Evolutionary conservation across 768 basidiomycete genomes (phyloP).

Genomic region (Arthromyces matolae): DNA sequence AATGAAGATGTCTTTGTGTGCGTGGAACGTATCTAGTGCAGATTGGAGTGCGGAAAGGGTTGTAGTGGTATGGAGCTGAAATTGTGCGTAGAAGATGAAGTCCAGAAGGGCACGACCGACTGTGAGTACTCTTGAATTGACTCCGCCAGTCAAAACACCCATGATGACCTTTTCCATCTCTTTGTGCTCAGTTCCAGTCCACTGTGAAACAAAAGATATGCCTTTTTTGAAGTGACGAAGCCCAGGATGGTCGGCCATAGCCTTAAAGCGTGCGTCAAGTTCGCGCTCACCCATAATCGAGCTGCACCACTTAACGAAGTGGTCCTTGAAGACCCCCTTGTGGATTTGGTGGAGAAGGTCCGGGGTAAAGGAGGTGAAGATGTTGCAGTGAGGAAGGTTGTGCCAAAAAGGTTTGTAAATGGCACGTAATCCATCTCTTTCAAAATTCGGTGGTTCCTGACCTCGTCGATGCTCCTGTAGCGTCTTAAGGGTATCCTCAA

Average conservation of each 20-base stretch:
- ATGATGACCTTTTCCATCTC: constrained; percentile 21
- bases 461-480: not conserved
- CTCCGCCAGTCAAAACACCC: constrained; percentile 22
- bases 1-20: constrained; percentile 27
- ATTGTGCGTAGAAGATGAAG: constrained; percentile 21
- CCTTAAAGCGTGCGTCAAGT: constrained; percentile 27
- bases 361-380: constrained; percentile 37
- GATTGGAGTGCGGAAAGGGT: constrained; percentile 23
- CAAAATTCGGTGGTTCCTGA: constrained; percentile 7
- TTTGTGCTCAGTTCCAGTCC: constrained; percentile 5
- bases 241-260: constrained; percentile 24
- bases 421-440: constrained; percentile 10
- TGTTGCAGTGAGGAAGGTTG: constrained; percentile 36
- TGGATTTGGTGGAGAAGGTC: constrained; percentile 47
- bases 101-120: constrained; percentile 21
- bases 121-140: constrained; percentile 15
- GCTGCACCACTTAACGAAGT: constrained; percentile 30
- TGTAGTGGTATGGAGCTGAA: constrained; percentile 12
- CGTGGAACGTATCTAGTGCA: constrained; percentile 25
- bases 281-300: not conserved
- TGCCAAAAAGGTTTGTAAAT: constrained; percentile 36
- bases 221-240: constrained; percentile 4
- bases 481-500: not conserved
- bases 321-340: constrained; percentile 47
- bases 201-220: constrained; percentile 1